Conservation (phyloP, 108 stramenopile species). For the Pseudonitzschia multistriata region DNA sequence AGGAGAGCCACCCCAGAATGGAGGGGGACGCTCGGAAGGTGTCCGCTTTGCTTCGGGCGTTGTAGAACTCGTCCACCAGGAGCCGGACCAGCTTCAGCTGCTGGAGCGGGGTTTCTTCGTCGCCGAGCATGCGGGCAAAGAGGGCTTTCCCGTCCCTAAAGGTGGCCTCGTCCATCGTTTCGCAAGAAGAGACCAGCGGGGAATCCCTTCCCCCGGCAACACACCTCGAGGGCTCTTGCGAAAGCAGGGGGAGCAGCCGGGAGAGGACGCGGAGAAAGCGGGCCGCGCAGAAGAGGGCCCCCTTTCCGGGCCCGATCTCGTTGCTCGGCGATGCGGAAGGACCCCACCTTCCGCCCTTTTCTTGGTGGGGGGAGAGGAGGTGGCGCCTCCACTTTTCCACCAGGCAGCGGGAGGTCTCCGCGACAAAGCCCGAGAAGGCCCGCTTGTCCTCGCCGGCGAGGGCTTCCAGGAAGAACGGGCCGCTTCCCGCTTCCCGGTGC, state of each 20-base stretch:
- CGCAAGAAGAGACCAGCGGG: no score
- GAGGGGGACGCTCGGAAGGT: neutral
- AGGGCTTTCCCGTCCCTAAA: neutral
- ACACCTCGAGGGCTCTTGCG: no score
- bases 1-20: neutral
- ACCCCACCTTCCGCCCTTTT: no score
- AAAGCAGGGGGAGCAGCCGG: neutral
- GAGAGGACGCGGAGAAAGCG: neutral
- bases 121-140: neutral
- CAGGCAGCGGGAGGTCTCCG: neutral
- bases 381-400: neutral
- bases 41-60: neutral
- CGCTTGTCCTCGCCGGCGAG: neutral
- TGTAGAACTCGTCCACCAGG: neutral
- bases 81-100: neutral
- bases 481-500: neutral
- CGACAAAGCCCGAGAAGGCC: neutral
- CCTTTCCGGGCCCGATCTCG: neutral
- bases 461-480: neutral
- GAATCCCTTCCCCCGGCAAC: no score
- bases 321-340: no score
- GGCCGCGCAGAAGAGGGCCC: neutral
- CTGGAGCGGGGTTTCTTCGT: neutral
- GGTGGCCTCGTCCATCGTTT: neutral
- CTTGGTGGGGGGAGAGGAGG: no score